A percentile compares a stretch with the other conserved stretches of the same genome.
phyloP scores from a whole-genome alignment of 176 grass and related monocot genomes.

The Elaeis guineensis region DNA sequence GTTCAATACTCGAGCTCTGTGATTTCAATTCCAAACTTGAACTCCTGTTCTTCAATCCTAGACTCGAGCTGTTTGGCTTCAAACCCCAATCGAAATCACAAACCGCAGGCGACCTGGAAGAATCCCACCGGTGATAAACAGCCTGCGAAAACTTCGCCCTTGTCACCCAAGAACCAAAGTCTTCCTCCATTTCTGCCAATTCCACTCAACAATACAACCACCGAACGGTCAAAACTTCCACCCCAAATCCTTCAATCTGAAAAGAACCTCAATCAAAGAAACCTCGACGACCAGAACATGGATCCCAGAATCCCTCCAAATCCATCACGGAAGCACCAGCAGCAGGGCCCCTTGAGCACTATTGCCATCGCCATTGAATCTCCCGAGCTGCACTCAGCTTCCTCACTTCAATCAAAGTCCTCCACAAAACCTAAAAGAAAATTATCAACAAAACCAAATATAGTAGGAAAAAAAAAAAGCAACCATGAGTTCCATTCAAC shows the following conservation, averaged over 20 bases:
- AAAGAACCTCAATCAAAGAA: slow-evolving; percentile 18
- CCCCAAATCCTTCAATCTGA: background rate
- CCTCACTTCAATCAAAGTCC: slow-evolving; percentile 9
- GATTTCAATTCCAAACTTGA: slow-evolving; percentile 22
- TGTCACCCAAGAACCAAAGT: slow-evolving; percentile 70
- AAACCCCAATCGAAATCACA: slow-evolving; percentile 31
- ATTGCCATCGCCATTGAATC: background rate
- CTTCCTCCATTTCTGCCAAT: slow-evolving; percentile 41
- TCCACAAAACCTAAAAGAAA: background rate
- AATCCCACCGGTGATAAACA: slow-evolving; percentile 38
- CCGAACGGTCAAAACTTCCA: background rate
- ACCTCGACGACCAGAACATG: slow-evolving; percentile 49
- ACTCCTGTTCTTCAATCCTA: slow-evolving; percentile 26
- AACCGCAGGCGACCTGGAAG: slow-evolving; percentile 34
- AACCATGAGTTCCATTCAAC: no score
- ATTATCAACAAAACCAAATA: no score
- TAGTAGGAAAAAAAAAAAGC: no score
- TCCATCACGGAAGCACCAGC: slow-evolving; percentile 41
- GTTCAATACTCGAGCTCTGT: slow-evolving; percentile 20
- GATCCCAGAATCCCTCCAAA: slow-evolving; percentile 46
- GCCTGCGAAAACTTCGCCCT: slow-evolving; percentile 72
- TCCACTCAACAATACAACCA: slow-evolving; percentile 1
- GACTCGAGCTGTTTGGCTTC: slow-evolving; percentile 19
- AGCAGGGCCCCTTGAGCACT: slow-evolving; percentile 7
- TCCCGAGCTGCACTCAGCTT: slow-evolving; percentile 18